Evolutionary conservation across 1,139 yeast species (phyloP).

Genomic region (Yamadazyma membranifaciens): DNA sequence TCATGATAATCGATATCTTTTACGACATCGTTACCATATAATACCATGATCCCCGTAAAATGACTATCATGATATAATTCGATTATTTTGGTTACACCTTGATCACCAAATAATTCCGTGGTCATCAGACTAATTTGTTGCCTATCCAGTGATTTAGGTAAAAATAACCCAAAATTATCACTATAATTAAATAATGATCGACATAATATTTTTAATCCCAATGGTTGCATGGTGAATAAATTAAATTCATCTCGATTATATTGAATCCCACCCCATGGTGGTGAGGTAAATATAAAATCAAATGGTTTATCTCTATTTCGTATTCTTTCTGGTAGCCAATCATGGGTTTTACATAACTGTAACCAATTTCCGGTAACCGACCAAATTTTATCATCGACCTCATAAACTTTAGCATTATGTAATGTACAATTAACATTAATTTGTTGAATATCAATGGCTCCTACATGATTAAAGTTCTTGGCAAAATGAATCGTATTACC

Average conservation of each 20-base stretch:
- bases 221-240: constrained; percentile 43
- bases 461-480: constrained; percentile 50
- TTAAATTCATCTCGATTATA: constrained; percentile 54
- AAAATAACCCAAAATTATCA: constrained; percentile 60
- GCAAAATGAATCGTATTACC: constrained; percentile 91
- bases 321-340: constrained; percentile 30
- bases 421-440: constrained; percentile 64
- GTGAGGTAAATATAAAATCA: constrained; percentile 78
- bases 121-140: constrained; percentile 55
- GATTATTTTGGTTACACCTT: constrained; percentile 38
- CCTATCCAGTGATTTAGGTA: constrained; percentile 71
- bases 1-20: constrained; percentile 11
- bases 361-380: constrained; percentile 57
- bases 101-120: constrained; percentile 43
- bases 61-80: constrained; percentile 42
- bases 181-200: constrained; percentile 41
- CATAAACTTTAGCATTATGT: constrained; percentile 74
- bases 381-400: constrained; percentile 50
- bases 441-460: constrained; percentile 65
- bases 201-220: constrained; percentile 46
- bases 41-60: constrained; percentile 54
- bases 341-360: constrained; percentile 26
- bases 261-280: constrained; percentile 96
- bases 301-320: constrained; percentile 26
- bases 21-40: constrained; percentile 47